Base-by-base conservation (phyloP, 306 rosid species). In the Casuarina glauca region DNA sequence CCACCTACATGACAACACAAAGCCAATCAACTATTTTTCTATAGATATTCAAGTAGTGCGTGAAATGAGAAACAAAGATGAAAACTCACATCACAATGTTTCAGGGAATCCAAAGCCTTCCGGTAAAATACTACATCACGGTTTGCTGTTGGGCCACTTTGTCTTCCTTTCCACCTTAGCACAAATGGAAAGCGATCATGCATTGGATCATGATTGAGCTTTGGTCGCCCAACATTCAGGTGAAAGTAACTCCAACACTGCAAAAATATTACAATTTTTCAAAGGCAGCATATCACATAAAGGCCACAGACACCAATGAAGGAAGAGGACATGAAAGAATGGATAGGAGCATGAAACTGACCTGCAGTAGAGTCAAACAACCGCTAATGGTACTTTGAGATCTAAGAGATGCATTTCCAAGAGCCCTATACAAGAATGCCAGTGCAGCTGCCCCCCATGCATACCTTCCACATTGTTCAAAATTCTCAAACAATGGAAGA, bases 191-290 rank as follows among this genome's bases (percentile, higher is more conserved):
- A 96, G 16, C 97, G 93, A 84, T 90, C 91, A 76, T 91, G 89
- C 85, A 88, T 73, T 74, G 89, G 43, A 39, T 91, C 97, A 44
- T 84, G 89, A 87, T 87, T 91, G 75, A 96, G 94, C 91, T 89
- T 96, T 74, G 99, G 99, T 62, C 99, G 89, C 76, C 99, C 99
- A 78, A 96, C 85, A 80, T 91, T 93, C 72, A 96, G 87, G 88
- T 96, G 97, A 81, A 93, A 96, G 96, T 93, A 90, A 85, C 99
- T 91, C 99, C 99, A 96, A 83, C 97, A 96, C 98, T 96, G 93
- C 80, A 75, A 76, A 83, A 83, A 74, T 70, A 53, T 68, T 71
- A 76, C 44, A 17, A 55, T 48, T 35, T 57, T 70, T 63, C 81
- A 73, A 39, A 73, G 20, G 38, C 41, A 52, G 48, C 49, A 51